These are phyloP conservation scores for Penicillium sp. DNA, from an alignment of 2,329 filamentous ascomycete genomes.

Conservation along the genomic window DNA sequence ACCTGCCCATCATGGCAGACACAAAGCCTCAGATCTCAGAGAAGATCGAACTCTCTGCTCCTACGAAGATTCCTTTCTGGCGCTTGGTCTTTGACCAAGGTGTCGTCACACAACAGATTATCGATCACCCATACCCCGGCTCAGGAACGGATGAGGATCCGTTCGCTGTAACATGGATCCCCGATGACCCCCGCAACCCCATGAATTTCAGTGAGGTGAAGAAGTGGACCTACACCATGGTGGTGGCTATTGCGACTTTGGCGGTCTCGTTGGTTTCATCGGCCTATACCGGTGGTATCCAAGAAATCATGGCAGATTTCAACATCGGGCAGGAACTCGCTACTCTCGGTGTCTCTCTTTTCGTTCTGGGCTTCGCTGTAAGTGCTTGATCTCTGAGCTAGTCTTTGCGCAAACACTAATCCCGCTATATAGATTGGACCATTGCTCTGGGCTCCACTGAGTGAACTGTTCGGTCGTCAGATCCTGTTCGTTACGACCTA, in stretches of 20 bases:
- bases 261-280: slow-evolving; percentile 70
- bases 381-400: neutral
- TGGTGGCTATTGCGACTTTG: slow-evolving; percentile 68
- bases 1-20: slow-evolving; percentile 27
- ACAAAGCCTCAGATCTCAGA: slow-evolving; percentile 25
- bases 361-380: slow-evolving; percentile 60
- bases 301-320: slow-evolving; percentile 58
- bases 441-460: slow-evolving; percentile 66
- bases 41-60: slow-evolving; percentile 28
- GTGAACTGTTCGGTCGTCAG: slow-evolving; percentile 65
- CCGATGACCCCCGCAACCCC: slow-evolving; percentile 67
- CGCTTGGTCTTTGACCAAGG: slow-evolving; percentile 60
- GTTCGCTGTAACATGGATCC: slow-evolving; percentile 68
- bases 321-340: slow-evolving; percentile 54
- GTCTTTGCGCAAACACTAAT: neutral
- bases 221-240: slow-evolving; percentile 68
- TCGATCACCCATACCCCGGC: slow-evolving; percentile 60
- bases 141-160: slow-evolving; percentile 68
- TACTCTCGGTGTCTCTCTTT: slow-evolving; percentile 65
- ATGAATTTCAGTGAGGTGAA: slow-evolving; percentile 57
- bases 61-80: slow-evolving; percentile 46
- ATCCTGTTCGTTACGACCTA: slow-evolving; percentile 56
- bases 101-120: slow-evolving; percentile 59
- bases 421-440: slow-evolving; percentile 53
- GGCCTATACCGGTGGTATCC: slow-evolving; percentile 44